Percentiles rank a stretch among this genome's conserved stretches.
These are phyloP conservation scores for Lunasporangiospora selenospora DNA, from an alignment of 192 early-diverging fungal species.

Conservation along the genomic window DNA sequence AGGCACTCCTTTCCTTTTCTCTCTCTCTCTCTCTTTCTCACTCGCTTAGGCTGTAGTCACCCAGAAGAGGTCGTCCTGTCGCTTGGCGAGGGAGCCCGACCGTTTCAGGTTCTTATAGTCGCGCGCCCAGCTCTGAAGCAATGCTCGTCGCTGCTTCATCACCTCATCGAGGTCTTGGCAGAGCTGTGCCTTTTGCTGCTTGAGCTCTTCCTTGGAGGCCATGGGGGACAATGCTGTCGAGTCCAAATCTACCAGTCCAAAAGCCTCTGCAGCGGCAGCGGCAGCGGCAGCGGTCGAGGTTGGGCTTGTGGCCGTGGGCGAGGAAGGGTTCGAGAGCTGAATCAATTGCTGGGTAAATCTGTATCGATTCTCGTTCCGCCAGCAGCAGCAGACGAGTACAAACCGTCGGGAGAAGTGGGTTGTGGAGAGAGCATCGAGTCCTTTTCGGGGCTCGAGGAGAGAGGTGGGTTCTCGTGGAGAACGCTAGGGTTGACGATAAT, in stretches of 20 bases:
- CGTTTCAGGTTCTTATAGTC: conserved; percentile 46
- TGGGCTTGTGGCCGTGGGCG: not conserved
- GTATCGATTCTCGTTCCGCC: conserved; percentile 44
- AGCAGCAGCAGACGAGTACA: conserved; percentile 16
- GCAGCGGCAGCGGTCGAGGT: not conserved
- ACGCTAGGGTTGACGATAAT: conserved; percentile 36
- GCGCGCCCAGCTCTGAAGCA: conserved; percentile 42
- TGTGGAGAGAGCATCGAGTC: not conserved
- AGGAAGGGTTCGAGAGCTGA: conserved; percentile 2
- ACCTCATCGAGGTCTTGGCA: conserved; percentile 20
- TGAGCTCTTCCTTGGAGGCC: conserved; percentile 20
- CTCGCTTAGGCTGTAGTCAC: conserved; percentile 40
- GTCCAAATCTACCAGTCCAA: too few relatives aligned
- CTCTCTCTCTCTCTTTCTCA: not conserved
- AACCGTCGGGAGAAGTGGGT: not conserved
- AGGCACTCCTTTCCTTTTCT: not conserved
- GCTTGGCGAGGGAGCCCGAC: conserved; percentile 37
- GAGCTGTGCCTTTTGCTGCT: conserved; percentile 16
- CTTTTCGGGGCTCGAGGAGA: not conserved
- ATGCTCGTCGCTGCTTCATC: conserved; percentile 31
- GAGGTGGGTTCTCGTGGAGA: conserved; percentile 6
- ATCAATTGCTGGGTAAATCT: conserved; percentile 33
- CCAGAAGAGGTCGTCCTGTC: conserved; percentile 34
- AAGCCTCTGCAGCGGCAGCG: too few relatives aligned
- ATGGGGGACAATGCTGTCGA: not conserved